Evolutionary conservation across 352 stramenopile species (phyloP), one percentile per base, ranked within the genome.

Genomic region (Phytophthora chlamydospora): DNA sequence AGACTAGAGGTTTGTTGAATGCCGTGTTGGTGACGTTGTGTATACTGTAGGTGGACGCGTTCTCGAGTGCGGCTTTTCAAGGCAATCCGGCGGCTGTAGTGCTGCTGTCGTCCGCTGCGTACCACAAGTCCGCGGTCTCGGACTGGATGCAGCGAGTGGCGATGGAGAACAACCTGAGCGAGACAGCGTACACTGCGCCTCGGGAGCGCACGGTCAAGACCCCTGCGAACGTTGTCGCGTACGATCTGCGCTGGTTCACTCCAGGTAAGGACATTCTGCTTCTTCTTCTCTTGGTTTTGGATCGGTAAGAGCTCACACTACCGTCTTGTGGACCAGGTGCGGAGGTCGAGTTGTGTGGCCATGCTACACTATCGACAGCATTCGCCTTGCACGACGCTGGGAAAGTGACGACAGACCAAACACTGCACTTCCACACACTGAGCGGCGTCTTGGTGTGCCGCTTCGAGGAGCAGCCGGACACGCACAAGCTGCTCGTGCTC

Each of bases 21-120:
- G 6, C 35, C 10, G 24, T 29, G 32, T 17, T 24, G 13, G 9
- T 62, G 24, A 8, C 43, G 29, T 52, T 42, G 13, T 51, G 17
- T 0, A 11, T 47, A 5, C 27, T 59, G 24, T 44, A 88, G 67
- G 80, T 94, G 35, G 84, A 96, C 36, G 76, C 86, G 4, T 96
- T 96, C 50, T 75, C 78, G 31, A 50, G 60, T 7, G 73, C 80
- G 9, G 33, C 65, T 21, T 96, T 93, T 35, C 85, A 79, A 34
- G 95, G 95, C 35, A 98, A 98, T 69, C 93, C 93, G 8, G 95
- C 93, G 11, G 91, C 80, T 0, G 89, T 98, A 13, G 92, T 97
- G 29, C 47, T 98, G 14, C 56, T 89, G 46, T 51, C 71, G 0
- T 29, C 52, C 8, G 6, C 55, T 39, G 52, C 50, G 39, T 91